Evolutionary conservation across 2,329 filamentous ascomycete species (phyloP), one percentile per base, ranked within the genome.

Genomic region (Didymella keratinophila): DNA sequence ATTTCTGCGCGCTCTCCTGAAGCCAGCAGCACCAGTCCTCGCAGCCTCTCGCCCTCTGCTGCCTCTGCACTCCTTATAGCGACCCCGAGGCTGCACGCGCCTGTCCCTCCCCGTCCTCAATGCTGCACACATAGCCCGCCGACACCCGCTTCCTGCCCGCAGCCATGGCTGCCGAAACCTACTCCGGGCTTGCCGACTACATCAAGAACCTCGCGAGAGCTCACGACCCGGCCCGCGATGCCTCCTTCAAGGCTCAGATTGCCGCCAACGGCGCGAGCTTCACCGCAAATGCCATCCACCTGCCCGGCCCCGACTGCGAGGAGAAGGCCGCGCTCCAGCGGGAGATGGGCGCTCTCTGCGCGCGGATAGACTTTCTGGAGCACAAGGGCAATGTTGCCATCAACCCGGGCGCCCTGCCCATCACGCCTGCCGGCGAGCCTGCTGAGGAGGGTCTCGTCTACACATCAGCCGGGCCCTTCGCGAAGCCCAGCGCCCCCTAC

Each of bases 281-380:
- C 32, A 78, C 80, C 62, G 81, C 84, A 64, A 79, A 79, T 64
- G 81, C 84, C 65, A 83, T 94, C 72, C 85, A 84, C 62, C 84
- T 98, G 23, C 93, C 94, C 14, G 95, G 95, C 58, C 84, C 86
- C 57, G 85, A 92, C 58, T 89, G 86, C 43, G 79, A 86, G 34
- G 89, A 89, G 66, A 98, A 98, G 80, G 83, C 86, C 66, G 84
- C 84, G 30, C 86, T 98, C 61, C 93, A 98, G 79, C 83, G 84
- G 60, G 94, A 98, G 79, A 85, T 99, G 57, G 86, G 89, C 49
- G 89, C 91, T 55, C 85, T 98, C 63, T 86, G 89, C 59, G 81
- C 88, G 61, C 85, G 95, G 66, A 87, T 98, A 67, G 90, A 93
- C 64, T 87, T 89, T 65, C 86, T 98, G 68, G 93, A 98, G 81